Conservation (phyloP, 2,329 filamentous ascomycete genomes). For the Colletotrichum simmondsii region DNA sequence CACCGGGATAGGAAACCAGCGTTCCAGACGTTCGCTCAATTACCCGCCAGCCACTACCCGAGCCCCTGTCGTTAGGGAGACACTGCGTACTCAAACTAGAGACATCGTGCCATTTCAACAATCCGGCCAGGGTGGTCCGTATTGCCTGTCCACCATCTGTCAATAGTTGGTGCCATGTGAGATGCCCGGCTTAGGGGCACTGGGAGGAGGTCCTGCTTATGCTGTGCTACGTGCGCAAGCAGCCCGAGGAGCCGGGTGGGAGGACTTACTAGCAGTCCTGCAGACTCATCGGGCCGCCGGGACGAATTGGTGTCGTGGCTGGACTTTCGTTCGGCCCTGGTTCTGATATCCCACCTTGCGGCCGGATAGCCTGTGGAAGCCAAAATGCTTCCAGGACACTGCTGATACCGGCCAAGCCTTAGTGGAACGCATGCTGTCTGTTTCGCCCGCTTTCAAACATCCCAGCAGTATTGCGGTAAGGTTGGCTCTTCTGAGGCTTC, state of each 20-base stretch:
- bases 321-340: neutral
- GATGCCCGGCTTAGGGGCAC: neutral
- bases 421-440: conserved; percentile 6
- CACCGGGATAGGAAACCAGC: neutral
- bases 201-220: neutral
- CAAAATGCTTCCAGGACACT: neutral
- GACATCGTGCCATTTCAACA: neutral
- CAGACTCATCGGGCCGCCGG: neutral
- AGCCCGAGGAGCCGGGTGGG: neutral
- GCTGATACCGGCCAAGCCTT: neutral
- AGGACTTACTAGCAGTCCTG: neutral
- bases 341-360: neutral
- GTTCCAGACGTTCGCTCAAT: neutral
- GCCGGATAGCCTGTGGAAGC: neutral
- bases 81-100: neutral
- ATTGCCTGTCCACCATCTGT: neutral
- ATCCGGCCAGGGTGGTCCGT: neutral
- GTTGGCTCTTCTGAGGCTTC: neutral
- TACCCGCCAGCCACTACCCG: neutral
- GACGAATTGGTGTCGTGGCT: neutral
- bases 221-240: neutral
- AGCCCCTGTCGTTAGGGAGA: neutral
- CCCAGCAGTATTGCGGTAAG: neutral
- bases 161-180: neutral
- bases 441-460: neutral